A percentile compares a stretch with the other conserved stretches of the same genome.
Conservation (phyloP, 2,329 filamentous ascomycete species). For the Thelonectria olida region DNA sequence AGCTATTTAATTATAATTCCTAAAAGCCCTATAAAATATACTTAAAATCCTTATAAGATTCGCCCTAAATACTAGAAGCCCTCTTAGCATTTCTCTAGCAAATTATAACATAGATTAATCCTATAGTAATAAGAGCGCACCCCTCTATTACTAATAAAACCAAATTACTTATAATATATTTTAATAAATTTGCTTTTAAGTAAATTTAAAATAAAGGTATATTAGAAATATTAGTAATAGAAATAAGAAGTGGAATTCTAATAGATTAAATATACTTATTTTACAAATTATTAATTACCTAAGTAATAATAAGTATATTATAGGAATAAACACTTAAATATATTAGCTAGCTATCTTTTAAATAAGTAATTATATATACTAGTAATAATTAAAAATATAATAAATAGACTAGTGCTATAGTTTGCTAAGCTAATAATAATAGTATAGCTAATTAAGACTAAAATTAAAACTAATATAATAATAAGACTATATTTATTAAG, state of each 20-base stretch:
- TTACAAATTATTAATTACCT: constrained; percentile 58
- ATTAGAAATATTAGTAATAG: constrained; percentile 57
- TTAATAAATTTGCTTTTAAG: constrained; percentile 28
- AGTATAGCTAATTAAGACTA: constrained; percentile 43
- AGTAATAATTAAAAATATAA: constrained; percentile 36
- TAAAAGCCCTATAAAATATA: background rate
- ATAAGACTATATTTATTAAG: constrained; percentile 34
- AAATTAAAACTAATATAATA: constrained; percentile 26
- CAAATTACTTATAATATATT: constrained; percentile 43
- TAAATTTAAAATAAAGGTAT: constrained; percentile 59
- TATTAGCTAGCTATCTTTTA: too few species aligned
- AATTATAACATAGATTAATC: constrained; percentile 31
- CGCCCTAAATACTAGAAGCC: background rate
- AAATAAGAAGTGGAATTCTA: constrained; percentile 56
- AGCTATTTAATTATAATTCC: too few species aligned
- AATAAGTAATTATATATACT: constrained; percentile 17
- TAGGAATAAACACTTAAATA: background rate
- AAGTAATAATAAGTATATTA: constrained; percentile 46
- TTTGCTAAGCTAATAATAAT: constrained; percentile 37
- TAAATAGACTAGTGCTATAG: constrained; percentile 36
- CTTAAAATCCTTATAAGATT: background rate
- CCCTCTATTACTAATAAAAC: constrained; percentile 41
- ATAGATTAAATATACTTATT: constrained; percentile 58
- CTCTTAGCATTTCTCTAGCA: background rate
- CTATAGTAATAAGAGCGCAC: constrained; percentile 37